Percentiles rank a stretch among this genome's conserved stretches.
These are phyloP conservation scores for Fusarium sp. DNA, from an alignment of 2,329 filamentous ascomycete genomes.

Conservation along the genomic window DNA sequence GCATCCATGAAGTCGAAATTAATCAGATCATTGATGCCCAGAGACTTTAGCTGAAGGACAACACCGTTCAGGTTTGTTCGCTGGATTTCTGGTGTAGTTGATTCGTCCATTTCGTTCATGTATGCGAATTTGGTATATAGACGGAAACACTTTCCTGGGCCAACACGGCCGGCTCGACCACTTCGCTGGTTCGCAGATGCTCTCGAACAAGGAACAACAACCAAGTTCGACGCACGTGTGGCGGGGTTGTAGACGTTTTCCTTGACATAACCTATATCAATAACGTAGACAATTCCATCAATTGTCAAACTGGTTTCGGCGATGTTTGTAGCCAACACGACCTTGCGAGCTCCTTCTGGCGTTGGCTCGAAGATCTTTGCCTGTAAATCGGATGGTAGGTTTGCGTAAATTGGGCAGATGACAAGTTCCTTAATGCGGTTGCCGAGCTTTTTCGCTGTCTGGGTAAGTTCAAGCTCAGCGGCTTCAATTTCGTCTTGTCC, in stretches of 20 bases:
- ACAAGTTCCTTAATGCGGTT: conserved; percentile 86
- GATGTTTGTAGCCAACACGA: conserved; percentile 95
- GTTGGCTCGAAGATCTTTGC: conserved; percentile 95
- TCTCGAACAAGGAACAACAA: conserved; percentile 89
- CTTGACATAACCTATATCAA: conserved; percentile 95
- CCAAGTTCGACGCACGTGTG: conserved; percentile 90
- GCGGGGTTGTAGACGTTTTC: conserved; percentile 93
- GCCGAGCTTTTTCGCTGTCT: conserved; percentile 88
- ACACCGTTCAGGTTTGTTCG: conserved; percentile 87
- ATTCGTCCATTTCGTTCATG: conserved; percentile 94
- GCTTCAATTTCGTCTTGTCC: conserved; percentile 97
- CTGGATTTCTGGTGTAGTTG: conserved; percentile 92
- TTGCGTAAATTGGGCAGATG: conserved; percentile 93
- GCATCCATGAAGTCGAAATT: conserved; percentile 98
- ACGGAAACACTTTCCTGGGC: conserved; percentile 91
- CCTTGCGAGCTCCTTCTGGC: conserved; percentile 84
- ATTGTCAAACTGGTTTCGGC: conserved; percentile 96
- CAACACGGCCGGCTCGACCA: conserved; percentile 90
- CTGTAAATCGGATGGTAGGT: conserved; percentile 89
- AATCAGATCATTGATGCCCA: conserved; percentile 91
- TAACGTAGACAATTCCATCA: conserved; percentile 94
- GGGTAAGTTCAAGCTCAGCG: conserved; percentile 82
- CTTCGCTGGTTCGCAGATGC: conserved; percentile 93
- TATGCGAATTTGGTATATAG: conserved; percentile 94
- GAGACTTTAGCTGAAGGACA: conserved; percentile 84